Percentiles rank a stretch among this genome's conserved stretches.
Evolutionary conservation across 2,329 filamentous ascomycete species (phyloP).

Genomic region (Alternaria alternata): DNA sequence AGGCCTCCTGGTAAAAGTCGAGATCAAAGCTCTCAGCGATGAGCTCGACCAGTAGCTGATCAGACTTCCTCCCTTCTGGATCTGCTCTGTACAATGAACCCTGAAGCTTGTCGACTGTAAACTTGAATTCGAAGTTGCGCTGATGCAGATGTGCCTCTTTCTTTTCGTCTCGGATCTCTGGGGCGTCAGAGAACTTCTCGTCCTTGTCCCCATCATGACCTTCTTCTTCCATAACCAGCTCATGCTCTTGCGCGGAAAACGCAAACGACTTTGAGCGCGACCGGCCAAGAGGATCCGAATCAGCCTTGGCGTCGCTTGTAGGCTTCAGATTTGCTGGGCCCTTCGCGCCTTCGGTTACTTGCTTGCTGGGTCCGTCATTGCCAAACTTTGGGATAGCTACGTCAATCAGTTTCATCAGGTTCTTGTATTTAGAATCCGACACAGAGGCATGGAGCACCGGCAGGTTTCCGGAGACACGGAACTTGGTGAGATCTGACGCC

Average conservation of each 20-base stretch:
- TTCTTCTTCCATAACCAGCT: slow-evolving; percentile 82
- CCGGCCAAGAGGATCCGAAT: slow-evolving; percentile 54
- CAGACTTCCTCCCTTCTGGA: slow-evolving; percentile 75
- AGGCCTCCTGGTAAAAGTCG: slow-evolving; percentile 85
- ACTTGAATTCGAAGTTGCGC: slow-evolving; percentile 94
- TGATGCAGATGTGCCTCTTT: slow-evolving; percentile 73
- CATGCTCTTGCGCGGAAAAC: slow-evolving; percentile 74
- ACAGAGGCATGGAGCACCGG: slow-evolving; percentile 90
- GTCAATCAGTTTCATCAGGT: slow-evolving; percentile 93
- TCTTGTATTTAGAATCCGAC: slow-evolving; percentile 97
- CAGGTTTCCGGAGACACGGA: slow-evolving; percentile 88
- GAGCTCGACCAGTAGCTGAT: slow-evolving; percentile 86
- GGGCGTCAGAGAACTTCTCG: slow-evolving; percentile 72
- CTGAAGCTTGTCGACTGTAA: slow-evolving; percentile 92
- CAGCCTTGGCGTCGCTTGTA: slow-evolving; percentile 35
- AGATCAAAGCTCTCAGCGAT: slow-evolving; percentile 89
- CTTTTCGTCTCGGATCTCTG: slow-evolving; percentile 62
- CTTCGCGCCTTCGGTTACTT: slow-evolving; percentile 44
- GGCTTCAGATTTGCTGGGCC: slow-evolving; percentile 51
- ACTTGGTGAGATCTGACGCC: slow-evolving; percentile 88
- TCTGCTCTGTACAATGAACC: slow-evolving; percentile 92
- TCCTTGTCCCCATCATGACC: slow-evolving; percentile 68
- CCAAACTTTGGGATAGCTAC: slow-evolving; percentile 89
- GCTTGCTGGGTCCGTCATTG: slow-evolving; percentile 53
- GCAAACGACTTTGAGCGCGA: slow-evolving; percentile 76